phyloP scores from a whole-genome alignment of 768 basidiomycete species.

The Crucibulum laeve region DNA sequence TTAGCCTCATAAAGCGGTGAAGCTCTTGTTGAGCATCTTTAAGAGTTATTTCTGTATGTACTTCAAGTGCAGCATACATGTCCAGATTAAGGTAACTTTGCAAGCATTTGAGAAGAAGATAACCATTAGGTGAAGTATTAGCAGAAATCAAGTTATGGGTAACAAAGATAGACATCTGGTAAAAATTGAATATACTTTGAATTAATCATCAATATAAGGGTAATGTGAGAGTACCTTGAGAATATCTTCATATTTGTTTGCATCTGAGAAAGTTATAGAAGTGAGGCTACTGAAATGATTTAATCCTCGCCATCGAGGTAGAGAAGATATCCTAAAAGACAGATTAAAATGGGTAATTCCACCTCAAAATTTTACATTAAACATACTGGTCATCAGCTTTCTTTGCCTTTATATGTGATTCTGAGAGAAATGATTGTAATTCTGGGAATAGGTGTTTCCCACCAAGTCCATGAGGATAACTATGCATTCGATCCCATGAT shows the following conservation, averaged over 20 bases:
- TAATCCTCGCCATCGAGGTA: constrained; percentile 17
- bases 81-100: constrained; percentile 18
- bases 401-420: constrained; percentile 6
- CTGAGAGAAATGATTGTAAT: constrained; percentile 14
- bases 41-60: constrained; percentile 21
- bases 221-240: no score
- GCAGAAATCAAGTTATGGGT: background rate
- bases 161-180: constrained; percentile 15
- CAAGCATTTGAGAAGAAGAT: constrained; percentile 16
- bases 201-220: background rate
- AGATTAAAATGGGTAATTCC: background rate
- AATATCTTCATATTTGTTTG: constrained; percentile 22
- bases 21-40: constrained; percentile 9
- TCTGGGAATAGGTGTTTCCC: constrained; percentile 25
- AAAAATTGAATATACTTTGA: background rate
- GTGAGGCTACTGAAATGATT: constrained; percentile 19
- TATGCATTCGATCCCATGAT: constrained; percentile 36
- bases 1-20: constrained; percentile 4
- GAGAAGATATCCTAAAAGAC: background rate
- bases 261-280: constrained; percentile 20
- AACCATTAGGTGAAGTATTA: constrained; percentile 6
- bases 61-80: constrained; percentile 16
- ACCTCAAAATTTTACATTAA: background rate
- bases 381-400: constrained; percentile 21
- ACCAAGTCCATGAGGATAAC: constrained; percentile 24